These are phyloP conservation scores for Coemansia sp. DNA, from an alignment of 192 early-diverging fungal species.

Conservation along the genomic window DNA sequence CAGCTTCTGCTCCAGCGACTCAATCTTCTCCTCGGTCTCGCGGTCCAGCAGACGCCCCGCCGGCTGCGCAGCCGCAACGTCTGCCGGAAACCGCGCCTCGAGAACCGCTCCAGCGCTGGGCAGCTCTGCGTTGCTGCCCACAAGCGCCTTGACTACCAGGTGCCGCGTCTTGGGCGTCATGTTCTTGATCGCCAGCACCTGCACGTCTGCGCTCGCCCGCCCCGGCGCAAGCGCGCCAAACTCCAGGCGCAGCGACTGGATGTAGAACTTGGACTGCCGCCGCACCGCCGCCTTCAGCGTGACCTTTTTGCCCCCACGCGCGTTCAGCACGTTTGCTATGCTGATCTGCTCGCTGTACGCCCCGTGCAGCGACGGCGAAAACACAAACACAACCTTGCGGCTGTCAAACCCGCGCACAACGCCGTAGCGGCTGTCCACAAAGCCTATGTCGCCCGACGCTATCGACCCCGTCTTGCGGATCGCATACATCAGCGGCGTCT, in stretches of 20 bases:
- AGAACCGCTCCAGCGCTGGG: slow-evolving; percentile 5
- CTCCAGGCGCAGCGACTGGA: slow-evolving; percentile 67
- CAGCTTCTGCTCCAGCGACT: slow-evolving; percentile 93
- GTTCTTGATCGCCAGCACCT: slow-evolving; percentile 75
- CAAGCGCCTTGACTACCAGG: slow-evolving; percentile 53
- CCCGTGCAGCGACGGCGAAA: slow-evolving; percentile 88
- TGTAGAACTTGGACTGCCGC: slow-evolving; percentile 83
- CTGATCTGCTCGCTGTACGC: slow-evolving; percentile 79
- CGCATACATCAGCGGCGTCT: slow-evolving; percentile 84
- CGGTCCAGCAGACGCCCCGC: slow-evolving; percentile 32
- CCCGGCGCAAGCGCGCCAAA: slow-evolving; percentile 60
- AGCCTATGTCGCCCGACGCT: slow-evolving; percentile 81
- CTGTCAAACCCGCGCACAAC: slow-evolving; percentile 88
- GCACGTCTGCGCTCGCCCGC: slow-evolving; percentile 50
- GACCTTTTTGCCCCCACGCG: slow-evolving; percentile 71
- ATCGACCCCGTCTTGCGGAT: slow-evolving; percentile 95
- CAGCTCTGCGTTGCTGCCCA: not conserved
- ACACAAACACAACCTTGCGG: slow-evolving; percentile 89
- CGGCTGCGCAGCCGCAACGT: slow-evolving; percentile 3
- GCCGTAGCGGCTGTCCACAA: slow-evolving; percentile 76
- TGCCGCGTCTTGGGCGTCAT: slow-evolving; percentile 76
- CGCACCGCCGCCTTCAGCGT: slow-evolving; percentile 88
- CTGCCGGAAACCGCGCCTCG: slow-evolving; percentile 28
- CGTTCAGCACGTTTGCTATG: slow-evolving; percentile 89
- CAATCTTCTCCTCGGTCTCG: slow-evolving; percentile 89